Base-by-base conservation (phyloP, 2,329 filamentous ascomycete genomes). In the Alternaria sp. region DNA sequence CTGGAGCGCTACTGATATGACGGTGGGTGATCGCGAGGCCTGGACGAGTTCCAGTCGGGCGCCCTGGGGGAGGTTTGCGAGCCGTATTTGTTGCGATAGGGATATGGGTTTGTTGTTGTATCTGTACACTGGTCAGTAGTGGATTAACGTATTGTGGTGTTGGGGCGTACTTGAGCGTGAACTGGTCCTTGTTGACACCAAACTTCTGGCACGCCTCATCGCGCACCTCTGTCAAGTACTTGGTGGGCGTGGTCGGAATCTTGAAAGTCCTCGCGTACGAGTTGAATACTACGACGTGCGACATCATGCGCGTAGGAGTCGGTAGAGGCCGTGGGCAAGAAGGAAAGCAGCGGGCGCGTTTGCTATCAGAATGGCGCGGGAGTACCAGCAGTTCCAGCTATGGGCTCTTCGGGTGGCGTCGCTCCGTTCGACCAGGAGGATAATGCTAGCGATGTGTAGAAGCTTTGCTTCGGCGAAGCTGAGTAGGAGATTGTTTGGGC, bases 21-120 rank as follows among this genome's bases (percentile, higher is more conserved):
- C 91, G 2, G 93, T 90, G 0, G 94, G 91, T 0, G 93, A 96
- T 61, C 92, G 92, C 49, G 94, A 96, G 62, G 91, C 90, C 76
- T 93, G 90, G 21, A 97, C 91, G 53, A 99, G 91, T 77, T 98
- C 94, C 62, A 99, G 88, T 77, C 96, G 97, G 62, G 96, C 95
- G 65, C 96, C 96, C 40, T 92, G 88, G 12, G 87, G 85, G 6
- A 99, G 89, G 53, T 93, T 93, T 6, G 93, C 91, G 26, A 95
- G 88, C 51, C 95, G 90, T 77, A 94, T 93, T 45, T 92, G 91
- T 59, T 93, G 86, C 7, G 93, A 95, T 9, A 99, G 87, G 74
- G 97, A 93, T 62, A 99, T 84, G 32, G 88, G 85, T 76, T 95
- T 97, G 80, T 95, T 92, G 77, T 93, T 93, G 79, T 77, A 78